Evolutionary conservation across 169 alveolate species (phyloP), one percentile per base, ranked within the genome.

Genomic region (Cryptosporidium felis): DNA sequence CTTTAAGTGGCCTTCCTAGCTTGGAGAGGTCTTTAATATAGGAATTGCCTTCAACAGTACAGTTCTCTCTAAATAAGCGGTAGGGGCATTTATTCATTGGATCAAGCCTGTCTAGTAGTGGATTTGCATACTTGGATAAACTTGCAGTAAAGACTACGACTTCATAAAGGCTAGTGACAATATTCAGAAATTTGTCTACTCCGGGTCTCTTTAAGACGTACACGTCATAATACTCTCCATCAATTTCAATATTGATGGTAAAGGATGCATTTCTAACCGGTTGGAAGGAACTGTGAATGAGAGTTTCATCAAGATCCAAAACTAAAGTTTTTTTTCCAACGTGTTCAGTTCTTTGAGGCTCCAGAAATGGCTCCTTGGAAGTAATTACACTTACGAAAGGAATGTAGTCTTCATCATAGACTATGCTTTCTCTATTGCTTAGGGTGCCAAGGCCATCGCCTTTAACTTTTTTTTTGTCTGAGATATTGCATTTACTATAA

Each of bases 1-100:
- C 95, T 41, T 92, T 89, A 51, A 95, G 88, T 21, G 92, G 92
- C 59, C 98, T 91, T n/a, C 97, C 96, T 14, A 95, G 66, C 51
- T 82, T 91, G 5, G 92, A 80, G 58, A 95, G 79, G 60, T 96
- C 97, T 80, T 96, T 96, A 0, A 95, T 93, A 88, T 88, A 94
- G 18, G 82, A 74, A 74, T 74, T 74, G 5, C 85, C 85, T 10
- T 74, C 85, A n/a, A 74, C 74, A 26, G 94, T 85, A 74, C 96
- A 93, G 53, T 92, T 91, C 40, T 92, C 93, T 82, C 96, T 88
- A 79, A 91, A 93, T 62, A 93, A 66, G 53, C 96, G 66, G 41
- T 67, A 90, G 1, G 96, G 88, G 38, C 94, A 92, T 42, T 74
- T 80, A 59, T 82, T 60, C 56, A 80, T 62, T 59, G 90, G 89